Evolutionary conservation across 2,329 filamentous ascomycete species (phyloP).

Genomic region (Fusarium longipes): DNA sequence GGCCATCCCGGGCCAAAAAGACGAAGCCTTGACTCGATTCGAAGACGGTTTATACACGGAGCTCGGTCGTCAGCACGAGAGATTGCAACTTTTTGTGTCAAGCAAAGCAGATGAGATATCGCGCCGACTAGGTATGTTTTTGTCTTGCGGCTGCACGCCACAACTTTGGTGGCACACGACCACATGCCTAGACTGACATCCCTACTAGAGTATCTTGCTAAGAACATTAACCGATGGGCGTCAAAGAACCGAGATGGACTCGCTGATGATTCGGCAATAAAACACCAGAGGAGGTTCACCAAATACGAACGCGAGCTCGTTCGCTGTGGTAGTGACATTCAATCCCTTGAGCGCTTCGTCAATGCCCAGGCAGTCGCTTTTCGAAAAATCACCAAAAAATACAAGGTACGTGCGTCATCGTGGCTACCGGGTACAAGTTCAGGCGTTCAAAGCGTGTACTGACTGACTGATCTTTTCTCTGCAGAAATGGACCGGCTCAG

Average conservation of each 20-base stretch:
- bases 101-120: constrained; percentile 85
- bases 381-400: constrained; percentile 86
- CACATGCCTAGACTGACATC: constrained; percentile 42
- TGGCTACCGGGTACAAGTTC: neutral
- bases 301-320: constrained; percentile 65
- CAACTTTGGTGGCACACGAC: constrained; percentile 23
- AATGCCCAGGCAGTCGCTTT: constrained; percentile 81
- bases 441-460: neutral
- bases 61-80: constrained; percentile 78
- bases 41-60: constrained; percentile 78
- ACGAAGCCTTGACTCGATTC: constrained; percentile 69
- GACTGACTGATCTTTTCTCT: constrained; percentile 1
- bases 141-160: constrained; percentile 7
- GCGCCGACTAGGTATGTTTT: constrained; percentile 70
- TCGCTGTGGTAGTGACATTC: constrained; percentile 76
- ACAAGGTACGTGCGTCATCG: constrained; percentile 59
- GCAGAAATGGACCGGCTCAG: constrained; percentile 84
- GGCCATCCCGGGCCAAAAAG: constrained; percentile 77
- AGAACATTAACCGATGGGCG: constrained; percentile 60
- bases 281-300: constrained; percentile 63
- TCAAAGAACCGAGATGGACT: constrained; percentile 50
- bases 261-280: constrained; percentile 53
- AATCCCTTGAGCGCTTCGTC: constrained; percentile 76
- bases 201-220: constrained; percentile 60
- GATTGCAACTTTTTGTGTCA: constrained; percentile 80